Base-by-base conservation (phyloP, 2,329 filamentous ascomycete species). In the Dendryphion nanum region DNA sequence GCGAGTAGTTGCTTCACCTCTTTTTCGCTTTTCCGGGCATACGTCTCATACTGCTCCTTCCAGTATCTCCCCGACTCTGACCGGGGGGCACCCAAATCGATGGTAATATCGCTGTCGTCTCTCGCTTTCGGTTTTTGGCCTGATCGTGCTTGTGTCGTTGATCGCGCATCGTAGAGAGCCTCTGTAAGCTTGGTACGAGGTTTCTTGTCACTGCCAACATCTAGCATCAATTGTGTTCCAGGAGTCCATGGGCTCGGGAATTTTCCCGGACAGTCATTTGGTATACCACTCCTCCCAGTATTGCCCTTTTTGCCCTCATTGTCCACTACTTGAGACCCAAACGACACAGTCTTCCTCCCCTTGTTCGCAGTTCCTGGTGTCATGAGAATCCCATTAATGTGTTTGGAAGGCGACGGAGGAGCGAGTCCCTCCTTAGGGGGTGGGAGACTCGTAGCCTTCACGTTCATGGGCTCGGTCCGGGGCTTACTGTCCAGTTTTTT, bases 51-150 rank as follows among this genome's bases (percentile, higher is more conserved):
- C 56, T 89, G 79, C 17, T 79, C 76, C 65, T 90, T 90, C 86
- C 86, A 91, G 64, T 86, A 89, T 52, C 78, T 81, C 5, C 85
- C 86, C 4, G 85, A 89, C 42, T 84, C 78, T 2, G 85, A 88
- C 46, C 82, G 78, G 5, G 86, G 86, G 53, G 87, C 82, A 45
- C 84, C 83, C 33, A 88, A 68, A 53, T 89, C 85, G 33, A 83
- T 67, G 0, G 85, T 88, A 40, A 82, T 68, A 51, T 89, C 83
- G 38, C 76, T 72, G 35, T 79, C 76, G 49, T 71, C 69, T 35
- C 63, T 66, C 15, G 61, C 61, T 37, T 60, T 64, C 17, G 44
- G 53, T 24, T 52, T 63, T 35, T 62, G 54, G 1, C 51, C 57
- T 6, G 46, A 40, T 28, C 52, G 61, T 14, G 48, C 48, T 29